phyloP scores from a whole-genome alignment of 2,329 filamentous ascomycete species.

The Fusarium lateritium region DNA sequence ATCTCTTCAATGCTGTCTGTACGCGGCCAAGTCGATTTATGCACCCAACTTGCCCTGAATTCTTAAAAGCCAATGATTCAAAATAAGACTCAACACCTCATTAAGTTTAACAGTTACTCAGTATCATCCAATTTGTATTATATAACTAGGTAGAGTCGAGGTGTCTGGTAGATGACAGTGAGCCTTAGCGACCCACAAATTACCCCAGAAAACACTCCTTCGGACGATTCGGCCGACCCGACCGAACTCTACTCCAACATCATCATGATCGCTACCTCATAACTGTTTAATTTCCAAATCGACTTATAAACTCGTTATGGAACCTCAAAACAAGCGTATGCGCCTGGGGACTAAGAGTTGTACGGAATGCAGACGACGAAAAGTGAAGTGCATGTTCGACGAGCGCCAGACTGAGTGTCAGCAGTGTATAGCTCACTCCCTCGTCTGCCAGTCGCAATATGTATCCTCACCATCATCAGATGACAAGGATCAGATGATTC shows the following conservation, averaged over 20 bases:
- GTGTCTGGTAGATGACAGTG: constrained; percentile 3
- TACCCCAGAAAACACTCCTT: neutral
- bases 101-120: too few species aligned
- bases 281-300: neutral
- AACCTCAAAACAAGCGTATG: constrained; percentile 45
- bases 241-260: constrained; percentile 9
- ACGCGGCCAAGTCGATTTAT: too few species aligned
- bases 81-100: too few species aligned
- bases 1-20: too few species aligned
- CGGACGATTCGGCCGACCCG: constrained; percentile 1
- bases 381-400: constrained; percentile 63
- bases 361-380: constrained; percentile 62
- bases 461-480: neutral
- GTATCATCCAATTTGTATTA: too few species aligned
- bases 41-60: too few species aligned
- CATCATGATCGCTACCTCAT: neutral
- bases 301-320: neutral
- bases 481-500: constrained; percentile 3
- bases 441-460: constrained; percentile 62
- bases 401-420: constrained; percentile 56
- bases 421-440: constrained; percentile 61
- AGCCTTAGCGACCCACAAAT: constrained; percentile 7
- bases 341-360: constrained; percentile 55
- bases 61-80: too few species aligned
- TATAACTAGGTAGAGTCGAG: neutral